Base-by-base conservation (phyloP, 2,329 filamentous ascomycete species). In the Diaporthe ampelina region DNA sequence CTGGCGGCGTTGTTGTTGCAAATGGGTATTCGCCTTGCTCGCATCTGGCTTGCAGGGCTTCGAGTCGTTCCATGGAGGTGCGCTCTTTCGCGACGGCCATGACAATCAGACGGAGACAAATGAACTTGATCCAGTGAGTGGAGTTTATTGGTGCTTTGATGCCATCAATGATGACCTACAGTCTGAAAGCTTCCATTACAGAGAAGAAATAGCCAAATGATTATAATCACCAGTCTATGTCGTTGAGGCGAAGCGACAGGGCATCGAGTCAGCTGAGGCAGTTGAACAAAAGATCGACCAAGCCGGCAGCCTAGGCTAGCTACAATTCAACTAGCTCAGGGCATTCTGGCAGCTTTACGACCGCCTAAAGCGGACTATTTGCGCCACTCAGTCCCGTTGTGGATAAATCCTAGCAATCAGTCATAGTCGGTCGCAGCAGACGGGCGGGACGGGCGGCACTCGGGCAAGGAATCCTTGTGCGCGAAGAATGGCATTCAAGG, bases 271-370 rank as follows among this genome's bases (percentile, higher is more conserved):
- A 65, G 59, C 59, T 45, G 43, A 65, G 13, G 40, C 40, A 19
- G 19, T 26, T 21, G 26, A 50, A 65, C 40, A 50, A 50, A 65
- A 50, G 61, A 65, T 50, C 61, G 11, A 50, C 61, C 26, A 65
- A 24, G 19, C 17, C 11, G 17, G 15, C 43, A 67, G 61, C 61
- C 61, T n/a, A 52, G 8, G 21, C 61, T 67, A 67, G 26, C 61
- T 24, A 52, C 11, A 67, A 37, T 1, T 6, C 4, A 67, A 37
- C 61, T 67, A 67, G 61, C 29, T 24, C 61, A 19, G 29, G 29
- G 43, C 45, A 21, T 67, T 29, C 21, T 7, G 45, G 24, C 19
- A 32, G 8, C 6, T 9, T n/a, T 6, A 67, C 24, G 5, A 24
- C 4, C 21, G 11, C 43, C 21, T 67, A 32, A 24, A 50, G 1